A percentile compares a stretch with the other conserved stretches of the same genome.
phyloP scores from a whole-genome alignment of 495 filamentous ascomycete genomes.

The Hypoxylon perforatum region DNA sequence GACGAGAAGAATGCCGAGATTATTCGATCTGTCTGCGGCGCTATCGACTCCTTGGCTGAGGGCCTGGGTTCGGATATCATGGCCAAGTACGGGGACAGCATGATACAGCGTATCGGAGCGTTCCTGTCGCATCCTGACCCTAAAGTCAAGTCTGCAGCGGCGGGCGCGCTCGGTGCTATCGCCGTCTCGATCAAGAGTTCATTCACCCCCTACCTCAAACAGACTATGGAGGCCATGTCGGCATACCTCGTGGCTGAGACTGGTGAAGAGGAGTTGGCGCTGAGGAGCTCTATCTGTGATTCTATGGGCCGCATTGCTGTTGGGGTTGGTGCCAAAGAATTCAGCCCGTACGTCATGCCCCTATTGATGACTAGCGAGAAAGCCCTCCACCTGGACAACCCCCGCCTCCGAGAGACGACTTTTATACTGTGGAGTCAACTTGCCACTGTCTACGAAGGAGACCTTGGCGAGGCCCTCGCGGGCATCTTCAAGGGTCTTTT shows the following conservation, averaged over 20 bases:
- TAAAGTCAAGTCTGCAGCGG: conserved; percentile 88
- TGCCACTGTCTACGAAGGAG: conserved; percentile 91
- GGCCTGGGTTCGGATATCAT: conserved; percentile 88
- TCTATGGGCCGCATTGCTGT: conserved; percentile 90
- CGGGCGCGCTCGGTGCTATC: conserved; percentile 89
- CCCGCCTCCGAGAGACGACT: conserved; percentile 90
- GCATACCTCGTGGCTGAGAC: conserved; percentile 88
- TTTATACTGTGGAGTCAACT: conserved; percentile 97
- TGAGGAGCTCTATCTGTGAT: conserved; percentile 89
- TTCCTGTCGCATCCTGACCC: conserved; percentile 85
- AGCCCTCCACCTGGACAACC: conserved; percentile 87
- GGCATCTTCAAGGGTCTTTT: conserved; percentile 88
- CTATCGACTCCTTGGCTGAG: conserved; percentile 89
- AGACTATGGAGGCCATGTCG: conserved; percentile 86
- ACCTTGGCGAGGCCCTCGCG: conserved; percentile 86
- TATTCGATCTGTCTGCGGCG: conserved; percentile 88
- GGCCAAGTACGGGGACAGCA: conserved; percentile 79
- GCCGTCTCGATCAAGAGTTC: conserved; percentile 82
- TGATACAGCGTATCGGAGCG: conserved; percentile 83
- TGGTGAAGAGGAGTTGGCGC: conserved; percentile 86
- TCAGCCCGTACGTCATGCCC: conserved; percentile 88
- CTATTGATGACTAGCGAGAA: conserved; percentile 93
- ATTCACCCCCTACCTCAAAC: conserved; percentile 90
- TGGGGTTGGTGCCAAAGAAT: conserved; percentile 86
- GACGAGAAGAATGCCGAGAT: conserved; percentile 81